phyloP scores from a whole-genome alignment of 2,329 filamentous ascomycete genomes.

The Didymella pinodella region DNA sequence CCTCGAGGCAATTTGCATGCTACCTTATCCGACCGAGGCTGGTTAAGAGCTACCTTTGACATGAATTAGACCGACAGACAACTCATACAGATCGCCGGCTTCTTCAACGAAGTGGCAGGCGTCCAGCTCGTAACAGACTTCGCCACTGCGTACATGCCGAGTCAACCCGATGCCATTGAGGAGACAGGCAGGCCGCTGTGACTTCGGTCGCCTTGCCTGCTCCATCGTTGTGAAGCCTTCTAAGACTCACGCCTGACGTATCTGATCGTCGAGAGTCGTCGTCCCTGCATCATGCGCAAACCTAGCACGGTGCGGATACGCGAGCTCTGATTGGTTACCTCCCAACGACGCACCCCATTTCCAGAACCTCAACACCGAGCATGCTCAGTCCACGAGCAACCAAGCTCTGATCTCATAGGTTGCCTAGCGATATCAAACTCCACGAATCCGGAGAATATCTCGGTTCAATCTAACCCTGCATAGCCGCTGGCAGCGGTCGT shows the following conservation, averaged over 20 bases:
- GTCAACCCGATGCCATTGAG: conserved; percentile 11
- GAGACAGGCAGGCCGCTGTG: conserved; percentile 10
- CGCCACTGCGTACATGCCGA: conserved; percentile 6
- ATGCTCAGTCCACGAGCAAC: conserved; percentile 42
- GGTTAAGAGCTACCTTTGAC: not conserved
- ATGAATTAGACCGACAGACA: not conserved
- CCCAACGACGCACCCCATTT: conserved; percentile 31
- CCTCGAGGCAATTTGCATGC: not conserved
- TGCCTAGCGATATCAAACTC: conserved; percentile 12
- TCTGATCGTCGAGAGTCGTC: conserved; percentile 19
- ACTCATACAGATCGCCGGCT: not conserved
- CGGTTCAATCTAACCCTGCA: conserved; percentile 42
- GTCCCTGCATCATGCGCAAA: conserved; percentile 41
- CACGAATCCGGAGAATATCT: conserved; percentile 39
- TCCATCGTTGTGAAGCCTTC: conserved; percentile 5
- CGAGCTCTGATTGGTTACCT: conserved; percentile 40
- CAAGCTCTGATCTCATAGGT: conserved; percentile 42
- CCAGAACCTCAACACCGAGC: conserved; percentile 48
- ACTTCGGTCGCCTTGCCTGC: conserved; percentile 20
- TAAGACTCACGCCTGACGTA: conserved; percentile 23
- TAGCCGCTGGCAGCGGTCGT: conserved; percentile 42
- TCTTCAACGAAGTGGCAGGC: not conserved
- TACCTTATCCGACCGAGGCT: not conserved
- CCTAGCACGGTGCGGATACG: conserved; percentile 37
- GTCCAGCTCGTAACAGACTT: not conserved